Evolutionary conservation across 2,329 filamentous ascomycete genomes (phyloP), one percentile per base, ranked within the genome.

Genomic region (Nothophoma quercina): DNA sequence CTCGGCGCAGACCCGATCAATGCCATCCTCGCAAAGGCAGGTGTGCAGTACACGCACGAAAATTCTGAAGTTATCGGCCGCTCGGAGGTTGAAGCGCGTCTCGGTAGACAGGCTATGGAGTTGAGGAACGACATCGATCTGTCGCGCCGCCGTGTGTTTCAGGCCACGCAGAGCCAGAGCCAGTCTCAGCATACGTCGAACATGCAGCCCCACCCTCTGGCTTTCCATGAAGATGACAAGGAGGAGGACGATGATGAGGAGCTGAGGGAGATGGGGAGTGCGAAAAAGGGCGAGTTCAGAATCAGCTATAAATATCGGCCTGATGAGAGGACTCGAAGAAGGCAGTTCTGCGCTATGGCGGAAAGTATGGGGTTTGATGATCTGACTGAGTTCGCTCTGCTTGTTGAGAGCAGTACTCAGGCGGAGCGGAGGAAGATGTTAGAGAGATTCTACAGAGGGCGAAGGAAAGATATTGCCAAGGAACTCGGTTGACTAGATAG

Each of bases 21-120:
- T 63, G 95, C 92, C 2, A 98, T 99, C 56, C 84, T 99, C 1
- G 86, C 90, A 2, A 86, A 88, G 7, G 92, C 90, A 0, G 95
- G 95, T 2, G 93, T 99, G 0, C 88, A 95, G 67, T 99, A 99
- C 72, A 96, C 92, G 0, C 95, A 99, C 69, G 90, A 98, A 64
- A 99, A 99, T 70, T 91, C 90, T 1, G 93, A 99, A 74, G 93
- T 99, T 12, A 85, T 99, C 50, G 95, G 95, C 9, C 88, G 91
- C 1, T 95, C 89, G n/a, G 91, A 89, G 62, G 84, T 97, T n/a
- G 95, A 99, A 75, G 88, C 90, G 58, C 85, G 88, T 51, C 83
- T 99, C 5, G 93, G 89, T 36, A 87, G 87, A 16, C 86, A 85
- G 33, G 95, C 93, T 4, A 86, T 88, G 67, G 81, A 88, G 66